These are phyloP conservation scores for Saccharum spontaneum DNA, from an alignment of 176 grass and related monocot species.

Conservation along the genomic window DNA sequence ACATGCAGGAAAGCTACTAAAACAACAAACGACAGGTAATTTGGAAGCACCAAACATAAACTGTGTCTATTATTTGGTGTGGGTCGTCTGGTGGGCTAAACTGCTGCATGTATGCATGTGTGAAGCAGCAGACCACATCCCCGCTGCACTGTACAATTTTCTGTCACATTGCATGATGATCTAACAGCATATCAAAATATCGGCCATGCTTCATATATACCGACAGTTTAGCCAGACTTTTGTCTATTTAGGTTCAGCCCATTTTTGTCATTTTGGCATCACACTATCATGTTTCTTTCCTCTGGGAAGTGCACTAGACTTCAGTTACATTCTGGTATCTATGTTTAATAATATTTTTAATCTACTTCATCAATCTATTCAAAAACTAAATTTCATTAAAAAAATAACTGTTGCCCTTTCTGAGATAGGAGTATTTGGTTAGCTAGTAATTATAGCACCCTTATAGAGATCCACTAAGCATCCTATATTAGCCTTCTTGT, in stretches of 20 bases:
- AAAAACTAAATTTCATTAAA: background rate
- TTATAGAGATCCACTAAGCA: background rate
- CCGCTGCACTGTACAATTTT: background rate
- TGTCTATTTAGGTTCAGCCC: background rate
- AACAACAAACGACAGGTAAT: background rate
- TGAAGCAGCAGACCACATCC: background rate
- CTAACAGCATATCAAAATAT: background rate
- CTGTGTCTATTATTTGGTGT: conserved; percentile 25
- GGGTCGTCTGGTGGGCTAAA: background rate
- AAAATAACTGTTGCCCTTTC: background rate
- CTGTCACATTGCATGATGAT: background rate
- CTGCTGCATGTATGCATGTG: background rate
- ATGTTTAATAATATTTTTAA: background rate
- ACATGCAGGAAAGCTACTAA: background rate
- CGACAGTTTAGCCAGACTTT: background rate
- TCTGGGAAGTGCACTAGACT: background rate
- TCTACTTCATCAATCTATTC: background rate
- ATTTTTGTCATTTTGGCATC: background rate
- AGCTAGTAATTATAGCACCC: background rate
- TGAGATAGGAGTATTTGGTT: background rate
- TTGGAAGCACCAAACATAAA: background rate
- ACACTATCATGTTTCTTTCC: background rate
- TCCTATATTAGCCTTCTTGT: background rate
- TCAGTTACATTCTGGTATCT: background rate
- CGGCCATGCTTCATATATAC: too few species aligned